Percentiles rank a stretch among this genome's conserved stretches.
phyloP scores from a whole-genome alignment of 441 rosid genomes.

The Geranium incanum region DNA sequence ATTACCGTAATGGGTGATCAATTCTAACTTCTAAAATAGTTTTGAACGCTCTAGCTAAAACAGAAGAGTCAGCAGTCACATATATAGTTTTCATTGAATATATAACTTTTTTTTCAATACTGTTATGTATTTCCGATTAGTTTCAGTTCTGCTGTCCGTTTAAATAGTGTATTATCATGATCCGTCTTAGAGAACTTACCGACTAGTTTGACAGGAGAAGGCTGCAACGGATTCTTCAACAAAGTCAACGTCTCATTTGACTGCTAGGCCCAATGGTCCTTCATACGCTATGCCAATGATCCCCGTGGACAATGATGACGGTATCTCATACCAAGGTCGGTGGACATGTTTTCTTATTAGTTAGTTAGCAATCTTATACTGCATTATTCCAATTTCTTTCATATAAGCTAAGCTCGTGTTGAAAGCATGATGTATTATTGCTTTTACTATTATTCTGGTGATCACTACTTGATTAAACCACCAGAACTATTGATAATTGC shows the following conservation, averaged over 20 bases:
- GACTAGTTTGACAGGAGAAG: constrained; percentile 51
- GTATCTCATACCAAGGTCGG: constrained; percentile 61
- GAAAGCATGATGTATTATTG: background rate
- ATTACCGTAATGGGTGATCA: too few species aligned
- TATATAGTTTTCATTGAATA: background rate
- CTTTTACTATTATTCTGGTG: background rate
- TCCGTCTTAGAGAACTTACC: background rate
- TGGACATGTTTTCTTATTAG: constrained; percentile 7
- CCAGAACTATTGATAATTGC: background rate
- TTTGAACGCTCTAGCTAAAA: too few species aligned
- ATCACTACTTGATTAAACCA: background rate
- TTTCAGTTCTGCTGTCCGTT: background rate
- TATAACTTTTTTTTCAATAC: background rate
- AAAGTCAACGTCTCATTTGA: constrained; percentile 56
- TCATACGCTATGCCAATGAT: constrained; percentile 55
- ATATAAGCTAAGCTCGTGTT: background rate
- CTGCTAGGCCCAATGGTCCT: constrained; percentile 62
- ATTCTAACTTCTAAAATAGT: too few species aligned
- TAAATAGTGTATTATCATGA: constrained; percentile 6
- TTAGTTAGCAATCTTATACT: background rate
- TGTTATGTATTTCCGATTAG: background rate
- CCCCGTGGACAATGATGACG: constrained; percentile 64
- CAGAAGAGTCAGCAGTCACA: too few species aligned
- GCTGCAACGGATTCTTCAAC: constrained; percentile 50
- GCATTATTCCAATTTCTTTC: background rate